Conservation (phyloP, 768 basidiomycete species). For the Naematelia encephala region DNA sequence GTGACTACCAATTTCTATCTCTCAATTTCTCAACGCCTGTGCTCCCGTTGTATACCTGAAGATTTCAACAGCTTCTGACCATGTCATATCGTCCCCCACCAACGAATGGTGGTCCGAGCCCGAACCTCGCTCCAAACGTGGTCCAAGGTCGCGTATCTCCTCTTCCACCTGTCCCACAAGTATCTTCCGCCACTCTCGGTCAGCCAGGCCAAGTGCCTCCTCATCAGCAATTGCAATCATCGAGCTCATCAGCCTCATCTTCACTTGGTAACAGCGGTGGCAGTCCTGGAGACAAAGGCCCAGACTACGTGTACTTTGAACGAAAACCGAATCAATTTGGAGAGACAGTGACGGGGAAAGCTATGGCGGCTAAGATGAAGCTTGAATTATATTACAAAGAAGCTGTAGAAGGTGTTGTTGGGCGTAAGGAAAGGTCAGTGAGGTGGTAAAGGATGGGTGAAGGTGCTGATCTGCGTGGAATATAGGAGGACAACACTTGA, state of each 20-base stretch:
- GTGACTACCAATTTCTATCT: too few relatives aligned
- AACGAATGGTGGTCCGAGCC: background rate
- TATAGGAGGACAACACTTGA: conserved; percentile 45
- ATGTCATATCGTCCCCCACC: background rate
- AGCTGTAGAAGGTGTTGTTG: conserved; percentile 90
- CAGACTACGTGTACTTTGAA: conserved; percentile 92
- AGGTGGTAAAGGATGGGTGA: background rate
- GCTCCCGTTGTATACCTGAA: too few relatives aligned
- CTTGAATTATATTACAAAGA: conserved; percentile 96
- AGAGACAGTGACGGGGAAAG: conserved; percentile 73
- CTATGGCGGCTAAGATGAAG: conserved; percentile 88
- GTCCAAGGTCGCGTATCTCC: conserved; percentile 6
- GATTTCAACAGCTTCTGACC: background rate
- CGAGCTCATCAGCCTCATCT: background rate
- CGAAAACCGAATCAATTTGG: conserved; percentile 72
- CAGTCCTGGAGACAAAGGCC: conserved; percentile 35
- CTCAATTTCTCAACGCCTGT: too few relatives aligned
- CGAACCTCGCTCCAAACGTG: background rate
- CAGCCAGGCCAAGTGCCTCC: conserved; percentile 21
- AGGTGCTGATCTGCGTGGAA: background rate
- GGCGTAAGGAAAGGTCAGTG: conserved; percentile 78
- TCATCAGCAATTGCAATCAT: background rate
- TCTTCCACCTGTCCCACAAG: conserved; percentile 19
- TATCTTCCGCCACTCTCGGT: conserved; percentile 23
- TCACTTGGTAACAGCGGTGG: too few relatives aligned